Evolutionary conservation across 2,329 filamentous ascomycete species (phyloP).

Genomic region (Beauveria caledonica): DNA sequence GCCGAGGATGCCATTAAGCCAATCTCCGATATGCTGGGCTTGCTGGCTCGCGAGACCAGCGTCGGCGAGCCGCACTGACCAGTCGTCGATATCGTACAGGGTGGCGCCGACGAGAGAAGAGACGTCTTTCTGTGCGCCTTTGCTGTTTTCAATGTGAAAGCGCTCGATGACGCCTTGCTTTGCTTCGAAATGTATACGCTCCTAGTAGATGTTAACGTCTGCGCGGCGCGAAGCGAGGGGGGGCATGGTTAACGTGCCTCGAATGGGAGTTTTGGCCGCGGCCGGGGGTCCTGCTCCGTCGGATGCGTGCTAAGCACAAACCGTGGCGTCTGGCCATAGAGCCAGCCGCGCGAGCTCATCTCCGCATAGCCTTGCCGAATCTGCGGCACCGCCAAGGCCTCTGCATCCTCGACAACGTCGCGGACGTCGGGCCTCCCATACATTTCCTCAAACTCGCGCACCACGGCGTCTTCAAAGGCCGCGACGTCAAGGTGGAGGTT

Average conservation of each 20-base stretch:
- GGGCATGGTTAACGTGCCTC: slow-evolving; percentile 24
- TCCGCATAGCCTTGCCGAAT: slow-evolving; percentile 35
- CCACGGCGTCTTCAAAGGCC: slow-evolving; percentile 47
- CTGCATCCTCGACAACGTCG: slow-evolving; percentile 40
- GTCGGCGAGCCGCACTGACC: slow-evolving; percentile 3
- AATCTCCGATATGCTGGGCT: neutral
- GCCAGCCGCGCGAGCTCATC: slow-evolving; percentile 59
- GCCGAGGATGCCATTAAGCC: slow-evolving; percentile 9
- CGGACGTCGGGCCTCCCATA: slow-evolving; percentile 43
- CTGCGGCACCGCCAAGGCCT: slow-evolving; percentile 35
- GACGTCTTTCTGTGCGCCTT: neutral
- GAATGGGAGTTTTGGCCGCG: slow-evolving; percentile 41
- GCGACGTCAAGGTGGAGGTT: slow-evolving; percentile 57
- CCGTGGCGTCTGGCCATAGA: slow-evolving; percentile 76
- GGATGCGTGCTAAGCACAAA: slow-evolving; percentile 63
- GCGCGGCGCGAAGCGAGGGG: no score
- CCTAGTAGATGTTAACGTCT: slow-evolving; percentile 7
- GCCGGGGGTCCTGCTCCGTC: slow-evolving; percentile 48
- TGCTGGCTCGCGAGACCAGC: neutral
- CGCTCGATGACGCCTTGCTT: slow-evolving; percentile 10
- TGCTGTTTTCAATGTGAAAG: neutral
- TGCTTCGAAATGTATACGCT: slow-evolving; percentile 9
- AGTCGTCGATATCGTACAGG: slow-evolving; percentile 8
- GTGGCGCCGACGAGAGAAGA: neutral
- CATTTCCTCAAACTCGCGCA: slow-evolving; percentile 57